Evolutionary conservation across 306 rosid genomes (phyloP).

Genomic region (Acacia melanoxylon): DNA sequence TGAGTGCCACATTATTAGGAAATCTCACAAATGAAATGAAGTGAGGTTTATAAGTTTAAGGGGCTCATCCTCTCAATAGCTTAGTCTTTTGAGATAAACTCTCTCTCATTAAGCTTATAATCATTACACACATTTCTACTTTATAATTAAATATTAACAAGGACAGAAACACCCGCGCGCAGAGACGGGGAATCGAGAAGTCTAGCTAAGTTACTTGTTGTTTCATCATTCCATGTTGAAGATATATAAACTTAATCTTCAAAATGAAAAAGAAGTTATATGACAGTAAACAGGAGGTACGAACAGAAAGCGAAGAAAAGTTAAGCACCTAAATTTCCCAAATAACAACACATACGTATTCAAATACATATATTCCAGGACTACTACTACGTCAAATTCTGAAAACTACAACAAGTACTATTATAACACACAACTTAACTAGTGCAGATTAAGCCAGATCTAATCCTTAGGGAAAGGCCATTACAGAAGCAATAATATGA

Average conservation of each 20-base stretch:
- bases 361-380: neutral
- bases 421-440: neutral
- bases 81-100: too few species aligned
- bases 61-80: too few species aligned
- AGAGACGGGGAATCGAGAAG: neutral
- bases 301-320: neutral
- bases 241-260: neutral
- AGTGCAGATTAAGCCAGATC: too few species aligned
- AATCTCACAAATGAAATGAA: too few species aligned
- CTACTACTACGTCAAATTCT: neutral
- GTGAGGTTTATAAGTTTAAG: too few species aligned
- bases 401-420: neutral
- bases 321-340: neutral
- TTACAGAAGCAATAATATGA: neutral
- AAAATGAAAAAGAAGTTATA: neutral
- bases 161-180: neutral
- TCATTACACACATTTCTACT: too few species aligned
- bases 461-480: neutral
- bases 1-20: too few species aligned
- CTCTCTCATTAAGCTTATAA: too few species aligned
- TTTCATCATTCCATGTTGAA: neutral
- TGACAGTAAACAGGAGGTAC: neutral
- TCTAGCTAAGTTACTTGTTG: neutral
- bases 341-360: neutral
- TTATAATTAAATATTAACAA: neutral